phyloP scores from a whole-genome alignment of 1,284 basidiomycete genomes.

The Moniliella sp. region DNA sequence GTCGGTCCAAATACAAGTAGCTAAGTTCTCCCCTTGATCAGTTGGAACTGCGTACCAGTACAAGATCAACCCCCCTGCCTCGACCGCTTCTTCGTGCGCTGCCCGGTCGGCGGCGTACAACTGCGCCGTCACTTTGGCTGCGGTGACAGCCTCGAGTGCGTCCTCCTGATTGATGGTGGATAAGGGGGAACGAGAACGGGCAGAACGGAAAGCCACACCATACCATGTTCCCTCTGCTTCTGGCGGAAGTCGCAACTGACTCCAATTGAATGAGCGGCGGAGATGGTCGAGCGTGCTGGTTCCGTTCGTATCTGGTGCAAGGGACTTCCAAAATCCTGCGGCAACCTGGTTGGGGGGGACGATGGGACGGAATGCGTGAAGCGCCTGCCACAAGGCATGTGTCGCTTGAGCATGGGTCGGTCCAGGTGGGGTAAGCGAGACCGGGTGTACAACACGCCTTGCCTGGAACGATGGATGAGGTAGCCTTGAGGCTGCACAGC shows the following conservation, averaged over 20 bases:
- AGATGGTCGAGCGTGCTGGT: background rate
- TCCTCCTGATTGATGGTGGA: no score
- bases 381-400: no score
- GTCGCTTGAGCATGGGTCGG: no score
- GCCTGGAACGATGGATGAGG: no score
- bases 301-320: no score
- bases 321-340: background rate
- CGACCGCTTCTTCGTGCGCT: constrained; percentile 21
- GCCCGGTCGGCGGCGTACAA: constrained; percentile 19
- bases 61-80: constrained; percentile 16
- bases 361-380: no score
- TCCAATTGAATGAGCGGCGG: constrained; percentile 16
- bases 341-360: no score
- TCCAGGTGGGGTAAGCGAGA: no score
- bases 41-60: constrained; percentile 24
- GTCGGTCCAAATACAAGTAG: constrained; percentile 24
- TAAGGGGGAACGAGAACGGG: constrained; percentile 10
- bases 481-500: no score
- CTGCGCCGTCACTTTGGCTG: no score
- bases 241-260: constrained; percentile 4
- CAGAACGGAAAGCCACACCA: constrained; percentile 20
- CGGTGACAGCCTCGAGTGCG: no score
- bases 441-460: no score
- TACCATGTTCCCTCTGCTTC: constrained; percentile 10
- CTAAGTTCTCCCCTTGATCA: constrained; percentile 15